Percentiles rank a stretch among this genome's conserved stretches.
Conservation (phyloP, 2,329 filamentous ascomycete genomes). For the Bipolaris bicolor region DNA sequence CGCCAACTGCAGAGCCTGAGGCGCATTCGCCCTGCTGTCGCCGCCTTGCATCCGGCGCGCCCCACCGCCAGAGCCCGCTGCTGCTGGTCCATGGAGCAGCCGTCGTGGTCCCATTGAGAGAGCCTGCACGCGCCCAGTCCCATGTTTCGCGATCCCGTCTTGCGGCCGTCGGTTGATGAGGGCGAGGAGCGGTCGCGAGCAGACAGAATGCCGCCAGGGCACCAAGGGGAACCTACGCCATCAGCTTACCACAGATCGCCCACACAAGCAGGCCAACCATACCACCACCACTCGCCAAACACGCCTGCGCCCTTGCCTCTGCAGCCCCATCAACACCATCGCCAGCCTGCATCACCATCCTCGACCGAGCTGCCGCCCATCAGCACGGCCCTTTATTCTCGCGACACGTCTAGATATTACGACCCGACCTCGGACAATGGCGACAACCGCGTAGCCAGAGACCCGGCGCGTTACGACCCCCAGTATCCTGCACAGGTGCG, state of each 20-base stretch:
- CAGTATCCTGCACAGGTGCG: constrained; percentile 43
- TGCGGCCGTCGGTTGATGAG: constrained; percentile 40
- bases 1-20: constrained; percentile 24
- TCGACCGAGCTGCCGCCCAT: constrained; percentile 51
- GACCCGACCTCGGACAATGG: constrained; percentile 57
- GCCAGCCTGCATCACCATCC: constrained; percentile 35
- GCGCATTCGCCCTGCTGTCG: constrained; percentile 23
- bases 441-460: constrained; percentile 39
- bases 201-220: constrained; percentile 44
- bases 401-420: constrained; percentile 56
- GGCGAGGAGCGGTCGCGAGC: constrained; percentile 35
- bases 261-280: constrained; percentile 46
- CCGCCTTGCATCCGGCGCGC: constrained; percentile 11
- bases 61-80: constrained; percentile 11
- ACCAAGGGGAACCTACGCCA: constrained; percentile 40
- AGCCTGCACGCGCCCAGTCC: constrained; percentile 16
- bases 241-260: constrained; percentile 47
- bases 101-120: constrained; percentile 1
- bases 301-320: constrained; percentile 45
- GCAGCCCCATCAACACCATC: constrained; percentile 34
- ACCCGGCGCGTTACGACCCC: constrained; percentile 41
- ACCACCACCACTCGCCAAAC: constrained; percentile 44
- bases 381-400: constrained; percentile 47
- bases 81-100: constrained; percentile 22
- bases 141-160: constrained; percentile 41